Evolutionary conservation across 129 eudicot genomes (phyloP).

Genomic region (Rutidosis leptorrhynchoides): DNA sequence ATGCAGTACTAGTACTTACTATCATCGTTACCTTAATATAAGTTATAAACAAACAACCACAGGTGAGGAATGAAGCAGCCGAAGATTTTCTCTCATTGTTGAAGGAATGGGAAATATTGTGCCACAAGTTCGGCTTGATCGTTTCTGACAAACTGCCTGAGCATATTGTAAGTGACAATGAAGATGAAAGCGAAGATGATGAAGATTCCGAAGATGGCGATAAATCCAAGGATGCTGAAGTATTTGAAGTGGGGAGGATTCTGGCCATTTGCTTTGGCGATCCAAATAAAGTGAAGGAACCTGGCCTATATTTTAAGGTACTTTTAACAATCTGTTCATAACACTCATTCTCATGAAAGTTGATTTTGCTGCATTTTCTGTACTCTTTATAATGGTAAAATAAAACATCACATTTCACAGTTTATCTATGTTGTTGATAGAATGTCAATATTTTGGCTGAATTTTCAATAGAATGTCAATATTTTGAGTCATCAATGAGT

Average conservation of each 20-base stretch:
- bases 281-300: conserved; percentile 36
- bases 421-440: too few species aligned
- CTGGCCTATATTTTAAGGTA: conserved; percentile 73
- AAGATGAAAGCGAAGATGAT: conserved; percentile 33
- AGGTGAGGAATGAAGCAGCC: conserved; percentile 68
- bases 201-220: conserved; percentile 34
- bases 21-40: too few species aligned
- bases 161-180: not conserved
- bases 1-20: too few species aligned
- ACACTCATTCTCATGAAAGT: too few species aligned
- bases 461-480: too few species aligned
- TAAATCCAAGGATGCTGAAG: conserved; percentile 42
- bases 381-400: too few species aligned
- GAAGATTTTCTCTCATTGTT: conserved; percentile 53
- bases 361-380: too few species aligned
- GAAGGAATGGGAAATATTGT: conserved; percentile 71
- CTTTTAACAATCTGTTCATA: too few species aligned
- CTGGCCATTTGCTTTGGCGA: conserved; percentile 65
- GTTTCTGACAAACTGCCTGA: conserved; percentile 17
- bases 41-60: not conserved
- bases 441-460: too few species aligned
- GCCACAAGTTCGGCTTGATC: conserved; percentile 23
- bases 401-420: too few species aligned
- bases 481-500: too few species aligned
- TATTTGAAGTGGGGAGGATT: conserved; percentile 61